A percentile compares a stretch with the other conserved stretches of the same genome.
These are phyloP conservation scores for Trametes cinnabarina DNA, from an alignment of 768 basidiomycete species.

Conservation along the genomic window DNA sequence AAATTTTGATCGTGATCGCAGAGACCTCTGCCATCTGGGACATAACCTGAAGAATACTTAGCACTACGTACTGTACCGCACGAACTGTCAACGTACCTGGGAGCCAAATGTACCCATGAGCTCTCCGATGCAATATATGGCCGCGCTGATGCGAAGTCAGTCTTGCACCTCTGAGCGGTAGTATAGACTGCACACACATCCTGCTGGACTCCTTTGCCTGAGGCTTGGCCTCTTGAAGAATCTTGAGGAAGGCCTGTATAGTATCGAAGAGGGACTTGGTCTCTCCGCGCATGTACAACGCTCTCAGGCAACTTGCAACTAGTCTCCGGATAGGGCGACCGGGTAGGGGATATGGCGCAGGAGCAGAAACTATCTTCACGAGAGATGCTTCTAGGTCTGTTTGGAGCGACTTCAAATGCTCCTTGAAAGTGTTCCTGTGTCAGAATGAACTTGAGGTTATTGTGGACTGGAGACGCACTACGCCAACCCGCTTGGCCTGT, in stretches of 20 bases:
- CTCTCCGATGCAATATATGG: conserved; percentile 85
- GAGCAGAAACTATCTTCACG: conserved; percentile 64
- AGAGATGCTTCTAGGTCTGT: conserved; percentile 58
- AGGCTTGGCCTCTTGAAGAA: conserved; percentile 69
- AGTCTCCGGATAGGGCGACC: conserved; percentile 84
- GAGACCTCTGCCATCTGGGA: conserved; percentile 89
- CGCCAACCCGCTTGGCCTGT: conserved; percentile 45
- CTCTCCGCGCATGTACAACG: conserved; percentile 77
- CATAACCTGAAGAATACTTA: conserved; percentile 65
- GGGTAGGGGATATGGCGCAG: conserved; percentile 71
- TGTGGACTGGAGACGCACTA: conserved; percentile 44
- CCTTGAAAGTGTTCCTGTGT: conserved; percentile 38
- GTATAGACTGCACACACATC: conserved; percentile 58
- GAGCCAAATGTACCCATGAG: conserved; percentile 82
- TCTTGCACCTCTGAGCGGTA: not conserved
- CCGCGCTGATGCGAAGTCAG: conserved; percentile 51
- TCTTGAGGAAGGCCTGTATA: conserved; percentile 71
- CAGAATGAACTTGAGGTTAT: not conserved
- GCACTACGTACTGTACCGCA: not conserved
- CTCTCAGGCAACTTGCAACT: conserved; percentile 72
- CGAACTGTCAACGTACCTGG: conserved; percentile 53
- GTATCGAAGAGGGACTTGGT: conserved; percentile 85
- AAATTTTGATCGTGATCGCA: conserved; percentile 60
- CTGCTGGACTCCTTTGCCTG: conserved; percentile 60
- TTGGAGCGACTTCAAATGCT: conserved; percentile 64